Conservation (phyloP, 75 land plant species). For the Picea glauca region DNA sequence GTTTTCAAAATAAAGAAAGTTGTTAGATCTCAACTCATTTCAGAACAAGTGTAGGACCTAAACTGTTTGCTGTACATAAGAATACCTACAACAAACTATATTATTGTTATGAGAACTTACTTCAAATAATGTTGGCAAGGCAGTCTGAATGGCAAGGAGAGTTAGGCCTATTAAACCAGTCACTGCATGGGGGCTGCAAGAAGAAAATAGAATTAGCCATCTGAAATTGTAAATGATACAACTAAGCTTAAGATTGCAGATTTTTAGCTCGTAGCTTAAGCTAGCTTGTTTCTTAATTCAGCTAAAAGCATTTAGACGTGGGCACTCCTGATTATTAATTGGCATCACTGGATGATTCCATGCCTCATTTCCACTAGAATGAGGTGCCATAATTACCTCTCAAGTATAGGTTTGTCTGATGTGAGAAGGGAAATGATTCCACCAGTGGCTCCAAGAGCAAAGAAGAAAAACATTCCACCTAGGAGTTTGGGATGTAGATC, state of each 20-base stretch:
- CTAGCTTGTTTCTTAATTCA: background rate
- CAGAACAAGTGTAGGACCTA: background rate
- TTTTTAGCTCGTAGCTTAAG: background rate
- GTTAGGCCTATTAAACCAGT: conserved; percentile 71
- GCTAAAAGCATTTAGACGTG: background rate
- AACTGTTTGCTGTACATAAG: background rate
- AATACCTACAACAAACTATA: background rate
- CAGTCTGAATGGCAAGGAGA: conserved; percentile 66
- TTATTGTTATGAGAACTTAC: conserved; percentile 23
- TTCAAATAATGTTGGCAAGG: conserved; percentile 64
- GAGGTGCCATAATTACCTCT: conserved; percentile 46
- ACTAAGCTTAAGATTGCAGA: background rate
- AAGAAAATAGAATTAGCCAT: conserved; percentile 2
- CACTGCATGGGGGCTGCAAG: conserved; percentile 85
- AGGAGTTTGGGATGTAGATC: conserved; percentile 92
- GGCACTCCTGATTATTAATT: too few relatives aligned
- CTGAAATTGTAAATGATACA: background rate
- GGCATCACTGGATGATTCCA: too few relatives aligned
- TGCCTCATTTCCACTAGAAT: background rate
- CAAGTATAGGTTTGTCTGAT: conserved; percentile 73
- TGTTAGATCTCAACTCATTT: background rate
- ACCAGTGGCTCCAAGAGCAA: conserved; percentile 91
- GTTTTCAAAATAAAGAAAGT: background rate
- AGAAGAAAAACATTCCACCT: conserved; percentile 95
- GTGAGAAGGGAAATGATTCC: conserved; percentile 81